Evolutionary conservation across 495 filamentous ascomycete genomes (phyloP).

Genomic region (Neurospora terricola): DNA sequence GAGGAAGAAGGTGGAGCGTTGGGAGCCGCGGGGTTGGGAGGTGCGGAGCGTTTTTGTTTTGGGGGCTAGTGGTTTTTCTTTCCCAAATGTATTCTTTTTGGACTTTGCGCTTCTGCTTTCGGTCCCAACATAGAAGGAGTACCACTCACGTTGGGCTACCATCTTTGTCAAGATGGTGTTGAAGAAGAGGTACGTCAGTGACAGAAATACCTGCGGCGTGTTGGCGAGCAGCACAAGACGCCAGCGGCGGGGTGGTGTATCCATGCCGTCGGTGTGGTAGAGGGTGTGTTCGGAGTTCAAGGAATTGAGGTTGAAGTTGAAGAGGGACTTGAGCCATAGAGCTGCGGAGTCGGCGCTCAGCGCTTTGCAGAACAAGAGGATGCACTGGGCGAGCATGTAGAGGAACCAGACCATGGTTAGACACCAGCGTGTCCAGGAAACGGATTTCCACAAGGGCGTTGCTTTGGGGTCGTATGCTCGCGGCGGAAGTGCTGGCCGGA

Average conservation of each 20-base stretch:
- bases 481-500: neutral
- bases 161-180: slow-evolving; percentile 33
- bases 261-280: neutral
- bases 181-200: slow-evolving; percentile 32
- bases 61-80: no score
- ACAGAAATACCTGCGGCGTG: slow-evolving; percentile 33
- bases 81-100: no score
- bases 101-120: no score
- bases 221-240: slow-evolving; percentile 27
- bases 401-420: neutral
- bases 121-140: neutral
- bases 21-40: slow-evolving; percentile 22
- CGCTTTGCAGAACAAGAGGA: neutral
- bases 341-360: neutral
- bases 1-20: slow-evolving; percentile 36
- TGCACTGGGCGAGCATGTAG: neutral
- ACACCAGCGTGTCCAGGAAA: neutral
- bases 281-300: neutral
- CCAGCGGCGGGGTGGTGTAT: slow-evolving; percentile 1
- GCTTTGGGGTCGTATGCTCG: neutral
- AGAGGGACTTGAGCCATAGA: neutral
- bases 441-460: neutral
- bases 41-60: slow-evolving; percentile 1
- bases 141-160: slow-evolving; percentile 22
- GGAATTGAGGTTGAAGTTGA: neutral